These are phyloP conservation scores for Hirsutella minnesotensis DNA, from an alignment of 2,329 filamentous ascomycete genomes.

Conservation along the genomic window DNA sequence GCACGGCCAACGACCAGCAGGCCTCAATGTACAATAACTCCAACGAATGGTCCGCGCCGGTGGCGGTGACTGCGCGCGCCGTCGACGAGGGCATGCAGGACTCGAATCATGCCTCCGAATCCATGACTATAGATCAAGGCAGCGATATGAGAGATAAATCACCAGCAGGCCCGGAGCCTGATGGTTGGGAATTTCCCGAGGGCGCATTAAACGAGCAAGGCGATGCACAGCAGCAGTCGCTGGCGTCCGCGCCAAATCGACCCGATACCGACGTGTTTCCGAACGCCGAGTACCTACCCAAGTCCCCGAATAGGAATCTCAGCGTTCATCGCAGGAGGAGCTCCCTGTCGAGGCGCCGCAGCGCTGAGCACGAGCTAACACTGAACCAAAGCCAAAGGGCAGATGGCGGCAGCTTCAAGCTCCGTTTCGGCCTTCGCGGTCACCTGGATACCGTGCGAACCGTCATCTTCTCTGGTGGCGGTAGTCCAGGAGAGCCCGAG, in stretches of 20 bases:
- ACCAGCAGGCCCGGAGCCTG: conserved; percentile 38
- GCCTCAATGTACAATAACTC: conserved; percentile 25
- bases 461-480: conserved; percentile 93
- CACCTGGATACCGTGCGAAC: conserved; percentile 90
- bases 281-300: conserved; percentile 64
- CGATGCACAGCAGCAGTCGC: conserved; percentile 26
- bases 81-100: conserved; percentile 21
- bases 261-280: conserved; percentile 87
- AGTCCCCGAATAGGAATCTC: conserved; percentile 58
- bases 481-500: conserved; percentile 89
- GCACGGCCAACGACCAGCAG: conserved; percentile 38
- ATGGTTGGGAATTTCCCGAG: conserved; percentile 92
- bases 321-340: conserved; percentile 69
- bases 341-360: conserved; percentile 61
- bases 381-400: conserved; percentile 41
- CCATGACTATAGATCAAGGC: conserved; percentile 24
- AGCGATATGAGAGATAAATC: conserved; percentile 36
- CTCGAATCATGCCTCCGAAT: conserved; percentile 27
- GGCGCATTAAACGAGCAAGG: conserved; percentile 48
- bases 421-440: conserved; percentile 81
- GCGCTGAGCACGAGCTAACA: conserved; percentile 53
- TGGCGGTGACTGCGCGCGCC: conserved; percentile 20
- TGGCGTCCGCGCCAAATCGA: conserved; percentile 42
- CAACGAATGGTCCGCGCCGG: conserved; percentile 21
- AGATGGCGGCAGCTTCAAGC: conserved; percentile 75